Evolutionary conservation across 768 basidiomycete species (phyloP).

Genomic region (Clitopilus hobsonii): DNA sequence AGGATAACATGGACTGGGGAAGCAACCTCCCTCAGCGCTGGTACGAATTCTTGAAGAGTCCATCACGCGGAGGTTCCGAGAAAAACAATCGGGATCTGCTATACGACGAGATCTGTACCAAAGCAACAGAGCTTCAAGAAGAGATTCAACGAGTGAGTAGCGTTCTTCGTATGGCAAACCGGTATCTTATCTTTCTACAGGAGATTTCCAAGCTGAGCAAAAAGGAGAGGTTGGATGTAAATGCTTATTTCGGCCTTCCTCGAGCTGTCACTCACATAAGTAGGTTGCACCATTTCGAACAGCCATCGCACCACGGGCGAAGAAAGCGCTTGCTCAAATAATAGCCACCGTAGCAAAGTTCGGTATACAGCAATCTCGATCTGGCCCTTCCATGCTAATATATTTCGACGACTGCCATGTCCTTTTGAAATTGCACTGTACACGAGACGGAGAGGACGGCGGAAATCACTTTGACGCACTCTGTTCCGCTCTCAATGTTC

Average conservation of each 20-base stretch:
- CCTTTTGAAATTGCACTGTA: background rate
- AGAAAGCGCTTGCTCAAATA: background rate
- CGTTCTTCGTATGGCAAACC: too few relatives aligned
- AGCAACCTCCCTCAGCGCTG: background rate
- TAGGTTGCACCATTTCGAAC: too few relatives aligned
- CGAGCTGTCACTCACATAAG: too few relatives aligned
- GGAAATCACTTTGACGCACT: background rate
- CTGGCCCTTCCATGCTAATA: background rate
- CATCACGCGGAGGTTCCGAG: background rate
- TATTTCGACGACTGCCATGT: conserved; percentile 1
- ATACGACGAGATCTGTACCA: background rate
- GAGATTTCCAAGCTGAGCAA: too few relatives aligned
- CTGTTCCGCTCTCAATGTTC: background rate
- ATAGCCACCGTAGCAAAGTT: background rate
- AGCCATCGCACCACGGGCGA: too few relatives aligned
- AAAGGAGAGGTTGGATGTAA: too few relatives aligned
- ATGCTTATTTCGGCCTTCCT: too few relatives aligned
- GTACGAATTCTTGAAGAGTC: background rate
- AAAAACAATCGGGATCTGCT: background rate
- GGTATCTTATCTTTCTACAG: too few relatives aligned
- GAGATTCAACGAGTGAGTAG: too few relatives aligned
- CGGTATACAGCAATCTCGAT: background rate
- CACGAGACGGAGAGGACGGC: background rate
- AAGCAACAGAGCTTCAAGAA: too few relatives aligned
- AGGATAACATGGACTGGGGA: background rate